Percentiles rank a stretch among this genome's conserved stretches.
Evolutionary conservation across 2,329 filamentous ascomycete species (phyloP).

Genomic region (Colletotrichum karsti): DNA sequence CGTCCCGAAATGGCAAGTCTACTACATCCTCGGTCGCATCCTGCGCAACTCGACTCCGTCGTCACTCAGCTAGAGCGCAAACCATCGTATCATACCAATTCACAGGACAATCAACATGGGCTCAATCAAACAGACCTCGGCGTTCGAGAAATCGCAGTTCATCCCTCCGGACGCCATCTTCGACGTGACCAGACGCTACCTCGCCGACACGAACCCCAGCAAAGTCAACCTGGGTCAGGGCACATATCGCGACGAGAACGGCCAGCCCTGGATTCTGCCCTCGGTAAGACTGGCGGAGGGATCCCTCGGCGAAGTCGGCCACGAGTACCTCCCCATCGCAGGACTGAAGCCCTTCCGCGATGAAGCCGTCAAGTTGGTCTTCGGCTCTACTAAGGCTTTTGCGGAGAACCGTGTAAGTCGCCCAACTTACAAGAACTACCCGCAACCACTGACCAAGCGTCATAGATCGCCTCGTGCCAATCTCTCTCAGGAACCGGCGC

Average conservation of each 20-base stretch:
- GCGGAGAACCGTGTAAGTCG: slow-evolving; percentile 39
- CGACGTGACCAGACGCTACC: slow-evolving; percentile 42
- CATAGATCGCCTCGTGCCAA: slow-evolving; percentile 45
- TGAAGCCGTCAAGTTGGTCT: slow-evolving; percentile 40
- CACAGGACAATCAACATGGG: slow-evolving; percentile 3
- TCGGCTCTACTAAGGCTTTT: slow-evolving; percentile 35
- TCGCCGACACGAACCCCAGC: slow-evolving; percentile 37
- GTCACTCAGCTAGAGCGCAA: background rate
- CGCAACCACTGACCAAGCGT: background rate
- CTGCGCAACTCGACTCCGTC: background rate
- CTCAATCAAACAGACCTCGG: slow-evolving; percentile 13
- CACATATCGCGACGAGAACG: slow-evolving; percentile 47
- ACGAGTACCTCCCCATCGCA: slow-evolving; percentile 48
- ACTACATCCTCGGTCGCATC: background rate
- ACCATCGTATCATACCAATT: background rate
- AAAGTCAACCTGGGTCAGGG: slow-evolving; percentile 50
- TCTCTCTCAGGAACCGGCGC: slow-evolving; percentile 51
- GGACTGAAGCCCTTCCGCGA: slow-evolving; percentile 42
- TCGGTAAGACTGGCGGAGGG: slow-evolving; percentile 40
- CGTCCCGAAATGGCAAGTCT: slow-evolving; percentile 2
- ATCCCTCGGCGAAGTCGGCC: slow-evolving; percentile 32
- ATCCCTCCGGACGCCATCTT: slow-evolving; percentile 43
- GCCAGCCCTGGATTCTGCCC: slow-evolving; percentile 47
- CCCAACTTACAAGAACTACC: slow-evolving; percentile 41
- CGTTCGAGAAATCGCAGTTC: slow-evolving; percentile 34